Evolutionary conservation across 2,329 filamentous ascomycete species (phyloP).

Genomic region (Alternaria infectoria): DNA sequence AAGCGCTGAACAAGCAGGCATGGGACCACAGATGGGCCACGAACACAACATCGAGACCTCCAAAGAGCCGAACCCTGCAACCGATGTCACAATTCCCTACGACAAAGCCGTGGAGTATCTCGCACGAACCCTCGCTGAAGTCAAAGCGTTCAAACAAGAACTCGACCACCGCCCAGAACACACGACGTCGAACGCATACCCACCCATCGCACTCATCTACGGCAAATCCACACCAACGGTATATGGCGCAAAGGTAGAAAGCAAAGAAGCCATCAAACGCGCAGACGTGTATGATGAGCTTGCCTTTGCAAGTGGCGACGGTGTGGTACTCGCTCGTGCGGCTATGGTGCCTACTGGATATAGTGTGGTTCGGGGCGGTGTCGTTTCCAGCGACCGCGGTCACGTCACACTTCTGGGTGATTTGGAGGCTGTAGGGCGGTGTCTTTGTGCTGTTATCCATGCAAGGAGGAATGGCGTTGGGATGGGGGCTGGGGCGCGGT

Average conservation of each 20-base stretch:
- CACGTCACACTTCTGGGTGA: constrained; percentile 90
- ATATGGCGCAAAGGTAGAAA: constrained; percentile 76
- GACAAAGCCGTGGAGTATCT: constrained; percentile 71
- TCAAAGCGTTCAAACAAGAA: constrained; percentile 77
- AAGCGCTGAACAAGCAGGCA: constrained; percentile 38
- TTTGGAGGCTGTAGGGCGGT: constrained; percentile 77
- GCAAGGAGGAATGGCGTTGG: constrained; percentile 79
- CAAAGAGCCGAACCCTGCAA: constrained; percentile 37
- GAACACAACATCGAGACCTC: constrained; percentile 35
- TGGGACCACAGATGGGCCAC: constrained; percentile 58
- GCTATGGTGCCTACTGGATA: constrained; percentile 87
- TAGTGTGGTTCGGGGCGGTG: constrained; percentile 71
- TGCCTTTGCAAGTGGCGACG: constrained; percentile 85
- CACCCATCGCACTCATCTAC: constrained; percentile 82
- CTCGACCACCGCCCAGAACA: constrained; percentile 67
- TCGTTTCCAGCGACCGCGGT: constrained; percentile 80
- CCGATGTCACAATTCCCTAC: constrained; percentile 60
- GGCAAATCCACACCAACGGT: constrained; percentile 87
- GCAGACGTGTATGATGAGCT: constrained; percentile 85
- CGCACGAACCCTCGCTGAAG: constrained; percentile 72
- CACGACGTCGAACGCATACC: constrained; percentile 73
- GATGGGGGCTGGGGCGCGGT: constrained; percentile 50
- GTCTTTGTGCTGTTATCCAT: constrained; percentile 70
- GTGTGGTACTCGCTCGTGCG: constrained; percentile 83
- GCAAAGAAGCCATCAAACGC: constrained; percentile 74